Base-by-base conservation (phyloP, 306 rosid species). In the Pterocarpus santalinus region DNA sequence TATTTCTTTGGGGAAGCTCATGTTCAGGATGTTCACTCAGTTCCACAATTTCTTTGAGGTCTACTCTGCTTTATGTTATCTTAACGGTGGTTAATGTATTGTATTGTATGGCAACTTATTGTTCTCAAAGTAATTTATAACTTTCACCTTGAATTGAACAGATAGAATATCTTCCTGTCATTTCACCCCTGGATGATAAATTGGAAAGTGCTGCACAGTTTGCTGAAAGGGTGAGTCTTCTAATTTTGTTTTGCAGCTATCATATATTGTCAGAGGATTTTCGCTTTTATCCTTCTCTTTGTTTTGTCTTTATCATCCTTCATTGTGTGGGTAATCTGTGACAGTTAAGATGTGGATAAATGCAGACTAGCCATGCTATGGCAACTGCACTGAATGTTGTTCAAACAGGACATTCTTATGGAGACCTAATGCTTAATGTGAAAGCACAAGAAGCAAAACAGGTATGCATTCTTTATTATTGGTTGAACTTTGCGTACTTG, bases 11-110 rank as follows among this genome's bases (percentile, higher is more conserved):
- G 81, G 80, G 60, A 92, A 72, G 89, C 97, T 96, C 72, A 92
- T 93, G 97, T 89, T 89, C 83, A 88, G 98, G 85, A 96, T 96
- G 98, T 89, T 96, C 80, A 90, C 98, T 67, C 99, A 96, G 81
- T 90, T 96, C 84, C 99, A 96, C 88, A 96, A 93, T 87, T 96
- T 86, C 82, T 90, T 96, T 76, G 99, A 93, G 98, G 99, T 93
- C 88, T 69, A 77, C 47, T 80, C 67, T 70, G 35, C 68, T 46
- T 67, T 81, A 41, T 33, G 52, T 72, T 71, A 73, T 53, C 79
- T 61, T 67, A 61, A 4, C 2, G 16, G 43, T 69, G 81, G 60
- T 62, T 51, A 65, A 58, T 65, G 61, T 41, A 2, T 55, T 47
- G 0, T 3, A 2, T 85, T 38, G 68, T 74, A 51, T 46, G 52